Conservation (phyloP, 2,329 filamentous ascomycete genomes). For the Orbilia javanica region DNA sequence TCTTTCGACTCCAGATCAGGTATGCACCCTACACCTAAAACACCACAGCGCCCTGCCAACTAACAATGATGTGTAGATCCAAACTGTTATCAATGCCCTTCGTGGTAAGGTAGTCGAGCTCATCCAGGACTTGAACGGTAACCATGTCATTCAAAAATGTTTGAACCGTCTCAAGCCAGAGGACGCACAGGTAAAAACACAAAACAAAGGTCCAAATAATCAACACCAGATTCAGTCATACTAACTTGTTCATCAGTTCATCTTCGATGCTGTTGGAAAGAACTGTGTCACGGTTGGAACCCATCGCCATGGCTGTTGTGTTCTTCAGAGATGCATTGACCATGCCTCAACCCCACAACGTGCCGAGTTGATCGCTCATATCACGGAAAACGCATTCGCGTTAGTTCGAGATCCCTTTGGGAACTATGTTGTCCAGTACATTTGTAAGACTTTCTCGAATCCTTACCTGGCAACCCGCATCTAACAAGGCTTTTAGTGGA, state of each 20-base stretch:
- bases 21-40: slow-evolving; percentile 52
- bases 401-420: slow-evolving; percentile 97
- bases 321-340: slow-evolving; percentile 97
- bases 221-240: neutral
- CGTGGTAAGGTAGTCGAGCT: slow-evolving; percentile 87
- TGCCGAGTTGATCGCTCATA: slow-evolving; percentile 83
- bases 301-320: slow-evolving; percentile 96
- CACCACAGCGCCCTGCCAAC: neutral
- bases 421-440: slow-evolving; percentile 99
- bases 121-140: slow-evolving; percentile 97
- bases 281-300: slow-evolving; percentile 93
- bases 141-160: slow-evolving; percentile 99
- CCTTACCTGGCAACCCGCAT: neutral
- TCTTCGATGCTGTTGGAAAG: slow-evolving; percentile 91
- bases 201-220: neutral
- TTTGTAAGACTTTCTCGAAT: slow-evolving; percentile 67
- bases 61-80: slow-evolving; percentile 67
- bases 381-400: slow-evolving; percentile 86
- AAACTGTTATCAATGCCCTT: slow-evolving; percentile 87
- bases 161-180: slow-evolving; percentile 88
- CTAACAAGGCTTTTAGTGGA: slow-evolving; percentile 71
- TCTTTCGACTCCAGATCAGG: slow-evolving; percentile 84
- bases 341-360: slow-evolving; percentile 93
- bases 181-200: slow-evolving; percentile 74
- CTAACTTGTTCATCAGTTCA: slow-evolving; percentile 73